Evolutionary conservation across 2,329 filamentous ascomycete genomes (phyloP), one percentile per base, ranked within the genome.

Genomic region (Malbranchea zuffiana): DNA sequence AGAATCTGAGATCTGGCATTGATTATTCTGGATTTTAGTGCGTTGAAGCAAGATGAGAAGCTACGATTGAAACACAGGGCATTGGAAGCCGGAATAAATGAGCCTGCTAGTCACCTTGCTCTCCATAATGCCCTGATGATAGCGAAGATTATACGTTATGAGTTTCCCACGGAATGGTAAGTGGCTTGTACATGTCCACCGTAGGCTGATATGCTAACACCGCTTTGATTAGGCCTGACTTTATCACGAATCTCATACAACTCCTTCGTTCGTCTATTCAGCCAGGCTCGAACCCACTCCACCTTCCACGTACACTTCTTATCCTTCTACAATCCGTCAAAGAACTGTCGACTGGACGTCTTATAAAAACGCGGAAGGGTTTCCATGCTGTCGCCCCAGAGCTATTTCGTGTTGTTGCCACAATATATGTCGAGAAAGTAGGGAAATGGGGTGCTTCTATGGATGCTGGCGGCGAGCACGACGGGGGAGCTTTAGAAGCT

Each of bases 271-370:
- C 63, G 7, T 70, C 72, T 11, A 59, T 54, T 23, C 60, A 65
- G 23, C 59, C 62, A 4, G 63, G 71, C 40, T 68, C 69, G 6
- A 75, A 78, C 47, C 74, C 75, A 28, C 53, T 79, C 8, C 77
- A 81, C 37, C 72, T 94, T 2, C 69, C 75, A 16, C 78, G 86
- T 32, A 72, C 77, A 5, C 69, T 96, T 28, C 69, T 84, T 35
- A 76, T 93, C 8, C 66, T 95, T 7, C 67, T 96, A 10, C 80
- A 88, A 32, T 77, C 94, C 18, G 78, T 93, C 52, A 98, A 96
- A 62, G 90, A 96, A 56, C 67, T 96, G 4, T 78, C 82, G 1
- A 87, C 82, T 0, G 87, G 82, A 2, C 72, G 85, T 28, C 61
- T 96, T 32, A 72, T 78, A 39, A 75, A 74, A 45, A 86, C 80